These are phyloP conservation scores for Phytopythium vexans DNA, from an alignment of 352 stramenopile genomes.

Conservation along the genomic window DNA sequence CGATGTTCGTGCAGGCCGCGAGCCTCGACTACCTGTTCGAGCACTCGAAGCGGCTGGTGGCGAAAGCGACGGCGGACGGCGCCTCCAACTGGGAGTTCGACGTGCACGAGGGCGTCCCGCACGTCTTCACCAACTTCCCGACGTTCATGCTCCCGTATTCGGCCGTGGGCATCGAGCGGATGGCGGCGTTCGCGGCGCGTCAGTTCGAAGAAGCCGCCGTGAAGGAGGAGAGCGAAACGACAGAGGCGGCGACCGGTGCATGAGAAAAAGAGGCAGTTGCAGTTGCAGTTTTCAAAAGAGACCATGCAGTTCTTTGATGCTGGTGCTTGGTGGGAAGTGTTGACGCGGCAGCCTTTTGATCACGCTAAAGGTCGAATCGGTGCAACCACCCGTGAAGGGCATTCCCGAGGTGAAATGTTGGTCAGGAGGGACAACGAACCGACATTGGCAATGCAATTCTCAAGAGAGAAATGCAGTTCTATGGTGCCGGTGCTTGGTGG, in stretches of 20 bases:
- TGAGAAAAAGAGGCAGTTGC: too few relatives aligned
- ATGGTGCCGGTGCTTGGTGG: too few relatives aligned
- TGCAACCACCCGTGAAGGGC: too few relatives aligned
- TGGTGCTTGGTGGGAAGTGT: too few relatives aligned
- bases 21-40: slow-evolving; percentile 37
- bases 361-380: too few relatives aligned
- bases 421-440: too few relatives aligned
- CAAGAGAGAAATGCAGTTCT: too few relatives aligned
- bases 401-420: too few relatives aligned
- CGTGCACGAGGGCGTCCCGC: slow-evolving; percentile 31
- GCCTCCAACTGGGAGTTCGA: slow-evolving; percentile 41
- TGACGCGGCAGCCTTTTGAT: too few relatives aligned
- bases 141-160: slow-evolving; percentile 34
- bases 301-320: too few relatives aligned
- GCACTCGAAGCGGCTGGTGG: slow-evolving; percentile 23
- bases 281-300: too few relatives aligned
- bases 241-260: background rate
- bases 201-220: slow-evolving; percentile 8
- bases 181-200: slow-evolving; percentile 32
- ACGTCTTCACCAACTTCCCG: slow-evolving; percentile 41
- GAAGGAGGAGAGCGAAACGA: background rate
- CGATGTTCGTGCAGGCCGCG: slow-evolving; percentile 41
- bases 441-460: too few relatives aligned
- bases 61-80: slow-evolving; percentile 34
- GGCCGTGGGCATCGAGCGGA: slow-evolving; percentile 20